phyloP scores from a whole-genome alignment of 257 asterid species.

The Phtheirospermum japonicum region DNA sequence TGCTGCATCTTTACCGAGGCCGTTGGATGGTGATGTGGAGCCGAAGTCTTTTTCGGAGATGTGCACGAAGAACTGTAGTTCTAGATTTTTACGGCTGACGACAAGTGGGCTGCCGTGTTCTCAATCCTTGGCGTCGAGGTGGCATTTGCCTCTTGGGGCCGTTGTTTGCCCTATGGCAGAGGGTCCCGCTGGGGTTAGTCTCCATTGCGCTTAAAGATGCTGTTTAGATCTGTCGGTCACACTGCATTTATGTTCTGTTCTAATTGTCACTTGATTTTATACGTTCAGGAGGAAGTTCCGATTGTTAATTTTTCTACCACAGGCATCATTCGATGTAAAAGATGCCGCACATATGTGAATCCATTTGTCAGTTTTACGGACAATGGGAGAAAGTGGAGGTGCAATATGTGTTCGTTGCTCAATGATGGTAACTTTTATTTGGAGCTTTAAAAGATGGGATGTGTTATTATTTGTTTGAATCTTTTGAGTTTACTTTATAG shows the following conservation, averaged over 20 bases:
- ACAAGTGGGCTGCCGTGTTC: conserved; percentile 61
- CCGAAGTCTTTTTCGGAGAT: conserved; percentile 42
- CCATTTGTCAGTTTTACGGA: conserved; percentile 62
- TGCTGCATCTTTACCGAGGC: conserved; percentile 63
- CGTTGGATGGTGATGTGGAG: conserved; percentile 61
- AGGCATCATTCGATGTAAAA: conserved; percentile 66
- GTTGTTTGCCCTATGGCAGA: conserved; percentile 72
- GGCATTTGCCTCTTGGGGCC: conserved; percentile 76
- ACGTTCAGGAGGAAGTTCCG: conserved; percentile 71
- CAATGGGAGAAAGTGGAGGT: conserved; percentile 72
- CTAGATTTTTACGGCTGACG: conserved; percentile 53
- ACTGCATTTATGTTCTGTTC: conserved; percentile 12
- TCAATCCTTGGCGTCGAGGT: conserved; percentile 58
- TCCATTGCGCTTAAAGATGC: conserved; percentile 22
- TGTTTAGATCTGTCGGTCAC: conserved; percentile 19
- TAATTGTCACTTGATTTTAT: conserved; percentile 28
- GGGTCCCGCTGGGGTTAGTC: conserved; percentile 63
- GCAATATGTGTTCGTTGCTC: conserved; percentile 65
- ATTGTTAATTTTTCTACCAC: conserved; percentile 52
- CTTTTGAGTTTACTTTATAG: conserved; percentile 3
- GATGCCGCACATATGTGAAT: conserved; percentile 72
- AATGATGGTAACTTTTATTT: conserved; percentile 53
- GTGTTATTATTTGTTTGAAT: background rate
- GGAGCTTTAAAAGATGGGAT: conserved; percentile 17
- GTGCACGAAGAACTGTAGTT: conserved; percentile 62